Conservation (phyloP, 2,329 filamentous ascomycete species). For the Fusarium redolens region DNA sequence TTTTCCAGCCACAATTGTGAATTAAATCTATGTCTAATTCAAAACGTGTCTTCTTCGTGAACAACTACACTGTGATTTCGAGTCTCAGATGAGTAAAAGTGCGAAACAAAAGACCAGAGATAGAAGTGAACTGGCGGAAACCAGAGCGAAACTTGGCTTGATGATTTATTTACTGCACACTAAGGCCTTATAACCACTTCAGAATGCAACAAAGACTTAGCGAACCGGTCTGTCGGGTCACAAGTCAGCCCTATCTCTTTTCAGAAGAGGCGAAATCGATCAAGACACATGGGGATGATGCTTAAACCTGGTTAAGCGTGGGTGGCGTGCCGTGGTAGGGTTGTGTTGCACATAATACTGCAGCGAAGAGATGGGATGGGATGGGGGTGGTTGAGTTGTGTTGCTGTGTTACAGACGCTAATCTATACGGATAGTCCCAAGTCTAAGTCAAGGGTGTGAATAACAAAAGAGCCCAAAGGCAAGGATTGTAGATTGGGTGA, state of each 20-base stretch:
- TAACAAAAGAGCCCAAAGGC: slow-evolving; percentile 29
- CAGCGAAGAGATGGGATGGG: slow-evolving; percentile 8
- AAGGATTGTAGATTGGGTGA: slow-evolving; percentile 24
- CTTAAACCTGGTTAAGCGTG: slow-evolving; percentile 29
- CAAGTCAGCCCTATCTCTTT: slow-evolving; percentile 22
- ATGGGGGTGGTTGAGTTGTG: slow-evolving; percentile 31
- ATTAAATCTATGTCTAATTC: neutral
- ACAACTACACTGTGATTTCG: neutral
- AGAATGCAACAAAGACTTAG: neutral
- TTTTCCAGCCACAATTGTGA: neutral
- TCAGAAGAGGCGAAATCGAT: slow-evolving; percentile 20
- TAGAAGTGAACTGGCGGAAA: neutral
- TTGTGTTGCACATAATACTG: slow-evolving; percentile 28
- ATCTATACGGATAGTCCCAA: slow-evolving; percentile 13
- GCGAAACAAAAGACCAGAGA: neutral
- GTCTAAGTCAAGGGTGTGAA: slow-evolving; percentile 33
- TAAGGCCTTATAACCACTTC: neutral
- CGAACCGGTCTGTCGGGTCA: slow-evolving; percentile 27
- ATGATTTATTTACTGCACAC: neutral
- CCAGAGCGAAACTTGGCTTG: neutral
- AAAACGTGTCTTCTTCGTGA: neutral
- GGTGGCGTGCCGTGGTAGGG: slow-evolving; percentile 36
- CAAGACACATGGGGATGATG: slow-evolving; percentile 38
- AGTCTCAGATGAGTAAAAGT: neutral
- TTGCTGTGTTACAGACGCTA: slow-evolving; percentile 43